Percentiles rank a stretch among this genome's conserved stretches.
Conservation (phyloP, 2,329 filamentous ascomycete species). For the Ascochyta viciae-villosae region DNA sequence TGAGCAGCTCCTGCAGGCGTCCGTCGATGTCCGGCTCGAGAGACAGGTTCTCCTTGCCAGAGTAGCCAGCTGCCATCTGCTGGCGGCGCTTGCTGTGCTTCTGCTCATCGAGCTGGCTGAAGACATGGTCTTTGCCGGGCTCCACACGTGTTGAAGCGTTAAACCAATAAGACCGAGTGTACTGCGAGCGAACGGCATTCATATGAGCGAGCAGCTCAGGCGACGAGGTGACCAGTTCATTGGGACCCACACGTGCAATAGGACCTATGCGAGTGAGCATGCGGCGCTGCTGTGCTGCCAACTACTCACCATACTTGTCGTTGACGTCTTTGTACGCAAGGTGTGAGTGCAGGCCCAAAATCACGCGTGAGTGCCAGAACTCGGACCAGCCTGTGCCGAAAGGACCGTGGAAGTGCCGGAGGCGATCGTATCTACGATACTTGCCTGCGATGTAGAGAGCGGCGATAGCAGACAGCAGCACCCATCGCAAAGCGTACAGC, state of each 20-base stretch:
- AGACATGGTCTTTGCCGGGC: slow-evolving; percentile 59
- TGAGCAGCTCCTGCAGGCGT: slow-evolving; percentile 54
- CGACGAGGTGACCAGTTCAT: slow-evolving; percentile 56
- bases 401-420: slow-evolving; percentile 32
- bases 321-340: slow-evolving; percentile 29
- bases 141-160: slow-evolving; percentile 54
- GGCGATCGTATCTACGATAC: slow-evolving; percentile 22
- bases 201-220: slow-evolving; percentile 55
- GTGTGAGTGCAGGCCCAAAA: slow-evolving; percentile 25
- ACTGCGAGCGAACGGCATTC: slow-evolving; percentile 49
- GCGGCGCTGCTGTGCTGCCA: neutral
- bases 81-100: slow-evolving; percentile 52
- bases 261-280: slow-evolving; percentile 33
- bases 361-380: slow-evolving; percentile 27
- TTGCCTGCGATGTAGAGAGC: slow-evolving; percentile 18
- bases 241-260: slow-evolving; percentile 55
- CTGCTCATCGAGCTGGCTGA: slow-evolving; percentile 56
- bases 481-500: slow-evolving; percentile 18
- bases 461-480: slow-evolving; percentile 10
- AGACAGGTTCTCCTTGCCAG: slow-evolving; percentile 60
- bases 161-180: slow-evolving; percentile 44
- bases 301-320: slow-evolving; percentile 33
- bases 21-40: slow-evolving; percentile 59
- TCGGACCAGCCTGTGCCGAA: slow-evolving; percentile 33
- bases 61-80: slow-evolving; percentile 60